These are phyloP conservation scores for Alternaria sp. DNA, from an alignment of 2,329 filamentous ascomycete genomes.

Conservation along the genomic window DNA sequence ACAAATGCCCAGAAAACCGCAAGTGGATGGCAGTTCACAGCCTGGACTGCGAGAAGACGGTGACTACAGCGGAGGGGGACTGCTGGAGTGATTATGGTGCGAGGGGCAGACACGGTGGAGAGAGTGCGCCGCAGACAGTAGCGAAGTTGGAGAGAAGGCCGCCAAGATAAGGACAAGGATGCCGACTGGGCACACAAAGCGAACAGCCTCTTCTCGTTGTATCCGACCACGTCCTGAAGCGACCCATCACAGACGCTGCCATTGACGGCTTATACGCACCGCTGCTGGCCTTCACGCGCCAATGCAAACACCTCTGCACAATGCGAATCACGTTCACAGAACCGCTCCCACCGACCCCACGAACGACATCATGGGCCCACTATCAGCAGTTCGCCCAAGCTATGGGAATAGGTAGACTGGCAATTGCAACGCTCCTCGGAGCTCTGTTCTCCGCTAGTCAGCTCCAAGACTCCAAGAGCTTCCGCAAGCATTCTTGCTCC, in stretches of 20 bases:
- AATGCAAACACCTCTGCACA: neutral
- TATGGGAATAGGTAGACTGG: constrained; percentile 1
- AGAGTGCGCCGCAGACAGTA: constrained; percentile 12
- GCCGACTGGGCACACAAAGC: constrained; percentile 19
- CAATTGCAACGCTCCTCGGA: constrained; percentile 6
- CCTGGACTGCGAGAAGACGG: neutral
- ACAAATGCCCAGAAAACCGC: constrained; percentile 24
- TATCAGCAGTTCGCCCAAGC: constrained; percentile 10
- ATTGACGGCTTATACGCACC: constrained; percentile 1
- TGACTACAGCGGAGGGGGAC: neutral
- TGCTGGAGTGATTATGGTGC: neutral
- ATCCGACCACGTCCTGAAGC: constrained; percentile 3
- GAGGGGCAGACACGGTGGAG: constrained; percentile 5
- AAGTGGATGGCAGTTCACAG: constrained; percentile 14
- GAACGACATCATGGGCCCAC: constrained; percentile 22
- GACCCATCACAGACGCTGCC: constrained; percentile 4
- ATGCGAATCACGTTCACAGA: constrained; percentile 6
- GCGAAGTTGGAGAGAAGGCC: constrained; percentile 18
- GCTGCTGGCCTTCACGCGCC: neutral
- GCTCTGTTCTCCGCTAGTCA: constrained; percentile 4
- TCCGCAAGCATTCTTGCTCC: constrained; percentile 6
- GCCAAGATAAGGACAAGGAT: constrained; percentile 27
- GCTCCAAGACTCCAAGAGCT: neutral
- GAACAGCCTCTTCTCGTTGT: constrained; percentile 1
- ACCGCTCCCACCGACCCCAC: constrained; percentile 14